Base-by-base conservation (phyloP, 192 early-diverging fungal genomes). In the Diversispora epigaea region DNA sequence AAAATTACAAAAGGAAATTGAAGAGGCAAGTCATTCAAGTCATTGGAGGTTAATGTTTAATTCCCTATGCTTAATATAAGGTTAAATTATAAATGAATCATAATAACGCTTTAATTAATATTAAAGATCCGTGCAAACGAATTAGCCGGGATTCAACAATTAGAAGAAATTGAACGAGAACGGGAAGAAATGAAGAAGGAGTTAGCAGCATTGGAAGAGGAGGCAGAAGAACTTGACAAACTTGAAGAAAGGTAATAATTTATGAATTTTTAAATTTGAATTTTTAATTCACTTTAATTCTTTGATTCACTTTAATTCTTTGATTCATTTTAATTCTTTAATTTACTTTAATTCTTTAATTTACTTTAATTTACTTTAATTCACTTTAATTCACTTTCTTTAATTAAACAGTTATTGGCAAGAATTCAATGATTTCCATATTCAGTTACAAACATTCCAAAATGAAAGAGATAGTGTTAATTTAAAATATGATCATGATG, bases 391-490 rank as follows among this genome's bases (percentile, higher is more conserved):
- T 32, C 12, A 6, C 17, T 40, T 63, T 22, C 4, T 61, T n/a
- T 22, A 40, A 25, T 40, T 61, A 39, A 0, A 22, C 80, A 84
- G 80, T 4, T 87, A 83, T 44, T 91, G 90, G 90, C 87, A 91
- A 71, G 86, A 92, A 68, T 88, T 89, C 50, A 96, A 96, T 78
- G 83, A 85, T n/a, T 86, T 90, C 61, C 83, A 92, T 56, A 62
- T 84, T 21, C 82, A 88, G 8, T 78, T 92, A 44, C 85, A 90
- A 62, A 74, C 71, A 3, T 90, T 90, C 76, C 86, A 91, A 62
- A 86, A 89, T 25, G 93, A 96, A 77, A 86, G 91, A 25, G 93
- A 95, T 72, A 88, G 91, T 50, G 77, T 96, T 41, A 91, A 92
- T 77, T 80, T 92, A 68, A 89, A 88, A 76, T 92, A 91, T 67